phyloP scores from a whole-genome alignment of 352 stramenopile genomes.

The Blastocystis sp. region DNA sequence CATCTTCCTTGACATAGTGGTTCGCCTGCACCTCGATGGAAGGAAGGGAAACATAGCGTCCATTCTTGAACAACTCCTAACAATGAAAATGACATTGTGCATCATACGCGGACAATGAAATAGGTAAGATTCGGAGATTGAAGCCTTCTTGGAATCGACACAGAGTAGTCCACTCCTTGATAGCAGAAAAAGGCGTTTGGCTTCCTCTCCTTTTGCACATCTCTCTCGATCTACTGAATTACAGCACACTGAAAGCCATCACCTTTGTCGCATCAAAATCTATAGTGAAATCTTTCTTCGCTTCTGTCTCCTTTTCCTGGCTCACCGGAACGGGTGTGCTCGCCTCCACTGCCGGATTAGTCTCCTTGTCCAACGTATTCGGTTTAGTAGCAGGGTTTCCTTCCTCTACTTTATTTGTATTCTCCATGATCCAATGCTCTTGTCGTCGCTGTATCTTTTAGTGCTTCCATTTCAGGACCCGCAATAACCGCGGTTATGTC shows the following conservation, averaged over 20 bases:
- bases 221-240: neutral
- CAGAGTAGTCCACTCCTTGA: constrained; percentile 48
- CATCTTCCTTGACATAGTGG: neutral
- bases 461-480: neutral
- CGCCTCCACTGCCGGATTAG: neutral
- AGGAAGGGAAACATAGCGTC: constrained; percentile 9
- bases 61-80: constrained; percentile 40
- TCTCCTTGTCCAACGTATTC: neutral
- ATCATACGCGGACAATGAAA: constrained; percentile 3
- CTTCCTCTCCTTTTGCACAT: neutral
- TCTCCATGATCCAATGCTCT: neutral
- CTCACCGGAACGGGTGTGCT: neutral
- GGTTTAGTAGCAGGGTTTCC: neutral
- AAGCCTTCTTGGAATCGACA: neutral
- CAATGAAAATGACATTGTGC: neutral
- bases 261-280: constrained; percentile 17
- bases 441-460: neutral
- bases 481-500: neutral
- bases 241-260: neutral
- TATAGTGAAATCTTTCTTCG: neutral
- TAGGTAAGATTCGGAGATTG: neutral
- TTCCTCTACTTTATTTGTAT: neutral
- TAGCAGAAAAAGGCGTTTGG: constrained; percentile 56
- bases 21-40: constrained; percentile 19
- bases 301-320: neutral